Base-by-base conservation (phyloP, 495 filamentous ascomycete species). In the Cercophora samala region DNA sequence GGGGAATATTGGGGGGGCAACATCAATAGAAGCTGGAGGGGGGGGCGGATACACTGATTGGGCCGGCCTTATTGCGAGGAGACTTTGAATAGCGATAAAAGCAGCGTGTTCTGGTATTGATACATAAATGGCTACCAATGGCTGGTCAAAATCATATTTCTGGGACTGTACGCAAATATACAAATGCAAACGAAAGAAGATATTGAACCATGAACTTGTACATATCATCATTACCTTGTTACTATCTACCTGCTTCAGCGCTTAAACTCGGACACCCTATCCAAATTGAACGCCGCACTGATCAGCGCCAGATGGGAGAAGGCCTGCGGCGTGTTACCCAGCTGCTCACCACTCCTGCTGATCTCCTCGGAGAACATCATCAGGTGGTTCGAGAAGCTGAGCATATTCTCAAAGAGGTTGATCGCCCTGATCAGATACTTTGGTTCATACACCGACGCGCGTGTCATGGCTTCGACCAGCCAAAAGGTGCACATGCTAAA, bases 401-500 rank as follows among this genome's bases (percentile, higher is more conserved):
- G 78, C 79, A 91, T 87, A 73, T 90, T 91, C 78, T 92, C 89
- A 69, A 91, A 92, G 37, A 89, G 78, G 62, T 85, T 86, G 65
- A 90, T 79, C 18, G 89, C 89, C 8, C 84, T 81, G 52, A 82
- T 80, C 37, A 87, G 78, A 63, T 91, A 88, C 55, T 86, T 83
- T 9, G 81, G 79, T 69, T 91, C 87, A 68, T 89, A 86, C n/a
- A 86, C 82, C 60, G 84, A 82, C 19, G 86, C 89, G 51, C 89
- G 82, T 24, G 88, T 89, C 77, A 92, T 80, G n/a, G 89, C 88
- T 73, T 91, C 89, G 3, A 91, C 87, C 4, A 91, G 83, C 89
- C 89, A 91, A 75, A 90, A 91, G 0, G 89, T 92, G 66, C 89
- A 89, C 89, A 92, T 91, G 72, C 84, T 85, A 72, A 92, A 92